Conservation (phyloP, 2,329 filamentous ascomycete species). For the Paecilomyces niveus region DNA sequence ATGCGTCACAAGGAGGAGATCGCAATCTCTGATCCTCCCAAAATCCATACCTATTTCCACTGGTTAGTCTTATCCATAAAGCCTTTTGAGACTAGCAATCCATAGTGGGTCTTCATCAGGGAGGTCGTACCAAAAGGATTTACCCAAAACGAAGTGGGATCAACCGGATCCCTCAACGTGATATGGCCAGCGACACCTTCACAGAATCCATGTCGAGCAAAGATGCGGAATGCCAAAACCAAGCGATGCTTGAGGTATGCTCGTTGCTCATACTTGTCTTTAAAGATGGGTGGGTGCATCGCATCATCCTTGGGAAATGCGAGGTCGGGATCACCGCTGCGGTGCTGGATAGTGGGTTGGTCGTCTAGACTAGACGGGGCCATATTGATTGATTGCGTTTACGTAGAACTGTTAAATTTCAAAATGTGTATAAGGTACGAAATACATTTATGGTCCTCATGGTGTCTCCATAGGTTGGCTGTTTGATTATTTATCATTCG, state of each 20-base stretch:
- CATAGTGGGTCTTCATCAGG: too few species aligned
- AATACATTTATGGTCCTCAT: not conserved
- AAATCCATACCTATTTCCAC: not conserved
- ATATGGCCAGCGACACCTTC: conserved; percentile 45
- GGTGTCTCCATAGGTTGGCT: too few species aligned
- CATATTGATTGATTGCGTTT: not conserved
- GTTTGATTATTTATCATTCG: not conserved
- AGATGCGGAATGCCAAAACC: conserved; percentile 43
- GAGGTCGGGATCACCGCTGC: not conserved
- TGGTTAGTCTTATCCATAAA: too few species aligned
- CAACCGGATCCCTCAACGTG: conserved; percentile 19
- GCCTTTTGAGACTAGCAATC: too few species aligned
- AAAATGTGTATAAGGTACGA: not conserved
- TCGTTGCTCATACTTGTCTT: conserved; percentile 26
- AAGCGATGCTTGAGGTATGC: conserved; percentile 37
- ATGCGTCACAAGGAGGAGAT: not conserved
- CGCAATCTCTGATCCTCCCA: not conserved
- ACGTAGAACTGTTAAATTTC: not conserved
- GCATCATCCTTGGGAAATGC: not conserved
- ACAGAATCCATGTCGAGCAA: conserved; percentile 40
- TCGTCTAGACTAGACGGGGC: not conserved
- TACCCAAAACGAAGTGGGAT: not conserved
- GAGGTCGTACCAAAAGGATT: not conserved
- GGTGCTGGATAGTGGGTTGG: not conserved
- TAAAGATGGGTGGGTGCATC: conserved; percentile 13